A percentile compares a stretch with the other conserved stretches of the same genome.
Evolutionary conservation across 2,329 filamentous ascomycete genomes (phyloP).

Genomic region (Plenodomus lindquistii): DNA sequence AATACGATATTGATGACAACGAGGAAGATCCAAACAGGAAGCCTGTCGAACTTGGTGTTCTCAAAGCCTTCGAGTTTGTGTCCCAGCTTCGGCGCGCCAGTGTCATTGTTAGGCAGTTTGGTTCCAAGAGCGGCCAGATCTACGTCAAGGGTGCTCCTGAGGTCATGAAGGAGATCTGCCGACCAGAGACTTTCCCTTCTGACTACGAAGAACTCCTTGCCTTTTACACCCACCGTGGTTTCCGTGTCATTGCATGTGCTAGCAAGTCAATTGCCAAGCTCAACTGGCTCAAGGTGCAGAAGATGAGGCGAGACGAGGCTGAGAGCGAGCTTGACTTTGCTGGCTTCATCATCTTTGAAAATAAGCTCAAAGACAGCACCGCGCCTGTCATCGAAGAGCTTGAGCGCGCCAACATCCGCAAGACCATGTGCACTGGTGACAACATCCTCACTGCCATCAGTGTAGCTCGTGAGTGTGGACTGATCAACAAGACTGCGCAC

Average conservation of each 20-base stretch:
- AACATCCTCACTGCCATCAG: conserved; percentile 97
- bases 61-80: conserved; percentile 92
- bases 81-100: conserved; percentile 90
- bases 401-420: conserved; percentile 78
- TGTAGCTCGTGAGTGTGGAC: conserved; percentile 84
- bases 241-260: conserved; percentile 93
- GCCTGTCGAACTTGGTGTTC: conserved; percentile 81
- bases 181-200: conserved; percentile 76
- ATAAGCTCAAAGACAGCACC: conserved; percentile 92
- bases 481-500: conserved; percentile 79
- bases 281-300: conserved; percentile 92
- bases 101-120: conserved; percentile 87
- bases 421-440: conserved; percentile 96
- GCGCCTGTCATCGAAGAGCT: conserved; percentile 81
- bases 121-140: conserved; percentile 79
- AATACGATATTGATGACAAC: conserved; percentile 60
- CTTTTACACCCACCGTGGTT: conserved; percentile 93
- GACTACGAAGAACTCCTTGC: conserved; percentile 90
- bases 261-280: conserved; percentile 85
- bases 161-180: conserved; percentile 93
- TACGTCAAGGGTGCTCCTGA: conserved; percentile 98
- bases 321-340: conserved; percentile 85
- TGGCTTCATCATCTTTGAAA: conserved; percentile 98
- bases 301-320: conserved; percentile 84
- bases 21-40: conserved; percentile 50